Evolutionary conservation across 768 basidiomycete species (phyloP), one percentile per base, ranked within the genome.

Genomic region (Erythrobasidium yunnanense): DNA sequence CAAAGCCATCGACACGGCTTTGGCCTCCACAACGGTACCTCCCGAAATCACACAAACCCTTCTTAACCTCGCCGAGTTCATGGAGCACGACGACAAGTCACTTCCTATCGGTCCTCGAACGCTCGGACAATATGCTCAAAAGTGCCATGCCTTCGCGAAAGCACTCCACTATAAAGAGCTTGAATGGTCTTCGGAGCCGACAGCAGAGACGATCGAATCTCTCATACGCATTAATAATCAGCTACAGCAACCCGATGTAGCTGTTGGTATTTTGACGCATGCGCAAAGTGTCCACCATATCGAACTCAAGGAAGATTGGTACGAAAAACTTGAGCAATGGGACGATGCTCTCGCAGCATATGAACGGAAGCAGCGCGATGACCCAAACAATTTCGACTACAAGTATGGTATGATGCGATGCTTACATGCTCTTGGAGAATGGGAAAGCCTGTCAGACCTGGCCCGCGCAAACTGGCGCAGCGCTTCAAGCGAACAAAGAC

Each of bases 151-250:
- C 0, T 96, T 90, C 70, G 95, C 95, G 2, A 97, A 97, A 75
- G 92, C 93, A 0, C 81, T 99, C 27, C 95, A 99, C 75, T 99
- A 97, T 80, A 97, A 97, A 75, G 95, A 99, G 72, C 81, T 92
- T 34, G 93, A 99, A 76, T 97, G 88, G 76, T 93, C 95, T 74
- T 84, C 86, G 4, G 92, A 93, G 73, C 87, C 89, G 0, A 89
- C 88, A 0, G 85, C 90, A 0, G 81, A 85, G 27, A 89, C 93
- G 55, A 88, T 99, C 70, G 92, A 97, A 73, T 85, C 89, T 13
- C 81, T 99, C 11, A 95, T 99, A 73, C 85, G 88, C 22, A 91
- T 99, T 76, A 99, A 97, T 77, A 93, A 90, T 42, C 87, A 87
- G 71, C 81, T 99, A 0, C 93, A 96, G 74, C 95, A 96, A 74